These are phyloP conservation scores for Protea cynaroides DNA, from an alignment of 164 flowering plant genomes.

Conservation along the genomic window DNA sequence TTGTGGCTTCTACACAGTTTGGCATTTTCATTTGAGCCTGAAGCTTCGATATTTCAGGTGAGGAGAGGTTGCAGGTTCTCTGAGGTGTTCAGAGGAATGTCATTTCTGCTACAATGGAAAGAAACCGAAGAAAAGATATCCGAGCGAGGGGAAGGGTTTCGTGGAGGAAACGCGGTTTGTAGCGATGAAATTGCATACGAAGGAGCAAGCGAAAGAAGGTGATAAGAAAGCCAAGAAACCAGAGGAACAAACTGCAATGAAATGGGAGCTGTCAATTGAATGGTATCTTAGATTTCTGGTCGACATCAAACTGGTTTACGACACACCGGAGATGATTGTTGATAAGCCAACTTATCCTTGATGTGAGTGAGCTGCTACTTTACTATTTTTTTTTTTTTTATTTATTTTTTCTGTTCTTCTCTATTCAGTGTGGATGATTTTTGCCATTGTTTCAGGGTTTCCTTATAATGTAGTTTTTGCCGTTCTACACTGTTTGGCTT, in stretches of 20 bases:
- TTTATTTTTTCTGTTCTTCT: no score
- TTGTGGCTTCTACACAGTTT: constrained; percentile 65
- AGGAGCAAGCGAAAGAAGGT: constrained; percentile 84
- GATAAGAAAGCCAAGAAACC: constrained; percentile 44
- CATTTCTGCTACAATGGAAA: constrained; percentile 45
- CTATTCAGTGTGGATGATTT: no score
- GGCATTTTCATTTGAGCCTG: constrained; percentile 46
- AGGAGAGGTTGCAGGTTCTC: constrained; percentile 50
- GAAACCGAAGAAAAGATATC: constrained; percentile 57
- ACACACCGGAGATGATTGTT: constrained; percentile 76
- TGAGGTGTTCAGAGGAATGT: constrained; percentile 63
- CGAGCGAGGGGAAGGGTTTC: constrained; percentile 81
- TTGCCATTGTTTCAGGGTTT: constrained; percentile 75
- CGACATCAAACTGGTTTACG: constrained; percentile 86
- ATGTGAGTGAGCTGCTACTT: no score
- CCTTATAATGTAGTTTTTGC: no score
- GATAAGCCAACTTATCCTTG: constrained; percentile 54
- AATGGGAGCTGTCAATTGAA: constrained; percentile 78
- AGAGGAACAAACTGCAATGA: constrained; percentile 40
- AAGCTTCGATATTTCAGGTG: constrained; percentile 54
- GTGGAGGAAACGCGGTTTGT: constrained; percentile 96
- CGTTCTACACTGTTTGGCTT: no score
- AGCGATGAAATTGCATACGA: constrained; percentile 93
- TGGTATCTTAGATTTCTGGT: constrained; percentile 87
- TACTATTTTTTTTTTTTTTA: no score